Evolutionary conservation across 371 early-diverging fungal species (phyloP), one percentile per base, ranked within the genome.

Genomic region (Mucor plumbeus): DNA sequence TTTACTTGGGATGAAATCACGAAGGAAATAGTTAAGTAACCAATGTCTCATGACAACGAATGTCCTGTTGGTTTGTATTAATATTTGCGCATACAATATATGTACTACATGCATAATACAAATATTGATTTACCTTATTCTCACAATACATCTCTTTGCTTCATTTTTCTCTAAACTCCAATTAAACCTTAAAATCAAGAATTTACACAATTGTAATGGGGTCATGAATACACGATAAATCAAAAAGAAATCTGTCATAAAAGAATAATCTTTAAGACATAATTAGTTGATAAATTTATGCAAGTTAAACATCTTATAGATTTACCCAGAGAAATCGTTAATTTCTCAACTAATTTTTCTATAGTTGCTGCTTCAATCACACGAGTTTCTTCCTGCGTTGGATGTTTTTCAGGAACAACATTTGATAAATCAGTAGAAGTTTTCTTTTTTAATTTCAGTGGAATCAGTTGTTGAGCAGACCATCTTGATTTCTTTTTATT

Each of bases 181-280:
- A 13, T 75, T 79, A 57, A 88, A 88, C 4, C 91, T 79, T n/a
- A 85, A 73, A 36, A 89, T 80, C 31, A 91, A 65, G 4, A 89
- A 69, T 57, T 83, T 81, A 60, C 87, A 82, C 17, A 91, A 68
- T 26, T 86, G 82, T 15, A 84, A 48, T 7, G 89, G 87, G 0
- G 87, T 76, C 56, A 89, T 83, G 40, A 91, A 91, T 7, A 83
- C 76, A 19, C 91, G 88, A 59, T 86, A 91, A 15, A 88, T 88
- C 43, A 91, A 72, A 67, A 90, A 91, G 62, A 91, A 91, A 60
- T 91, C 91, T 38, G 88, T 87, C 79, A 91, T 78, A 55, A 89
- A 86, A 2, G 85, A 82, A 68, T 91, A 91, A 61, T 91, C 91
- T 85, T 70, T 10, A 59, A 13, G 10, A 17, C 26, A 54, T n/a